Base-by-base conservation (phyloP, 805 yeast species). In the Kuraishia ogatae region DNA sequence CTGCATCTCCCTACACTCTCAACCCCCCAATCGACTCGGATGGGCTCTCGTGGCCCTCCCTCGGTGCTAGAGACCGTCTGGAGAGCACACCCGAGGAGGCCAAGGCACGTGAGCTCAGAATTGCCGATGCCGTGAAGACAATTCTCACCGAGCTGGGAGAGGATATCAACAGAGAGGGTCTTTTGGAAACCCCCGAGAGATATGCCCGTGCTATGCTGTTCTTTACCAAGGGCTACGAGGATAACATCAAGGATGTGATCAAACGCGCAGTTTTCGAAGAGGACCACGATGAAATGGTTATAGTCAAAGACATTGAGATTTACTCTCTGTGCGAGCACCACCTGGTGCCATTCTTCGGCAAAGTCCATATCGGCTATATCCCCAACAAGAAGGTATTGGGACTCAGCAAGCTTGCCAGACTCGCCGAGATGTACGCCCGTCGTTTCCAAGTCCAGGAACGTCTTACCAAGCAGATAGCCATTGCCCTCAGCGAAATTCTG, bases 201-300 rank as follows among this genome's bases (percentile, higher is more conserved):
- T 94, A 92, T 69, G 99, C 99, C 0, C 78, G 96, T 58, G 99
- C 99, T 4, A 89, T 94, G 96, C 77, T 94, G 50, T 93, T 77
- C 65, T 90, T 94, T 76, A 94, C 99, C 21, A 89, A 90, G 67
- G 99, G 99, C 22, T 94, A 94, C 66, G 97, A 93, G 71, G 96
- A 92, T 62, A 92, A 91, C 68, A 87, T 94, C 57, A 79, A 89
- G 59, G 96, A 89, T 66, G 97, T 91, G 26, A 87, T 94, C 65
- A 93, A 94, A 64, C 79, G 92, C 58, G 99, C 99, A 0, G 96
- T 94, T 6, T 94, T 94, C 63, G 97, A 94, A 68, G 98, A 94
- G 68, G 96, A 94, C 67, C 99, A 94, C 67, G 98, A 94, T 69
- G 99, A 94, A 67, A 94, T 94, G 98, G 98, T 94, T 51, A 92